Evolutionary conservation across 805 yeast species (phyloP).

Genomic region (Kuraishia cidri): DNA sequence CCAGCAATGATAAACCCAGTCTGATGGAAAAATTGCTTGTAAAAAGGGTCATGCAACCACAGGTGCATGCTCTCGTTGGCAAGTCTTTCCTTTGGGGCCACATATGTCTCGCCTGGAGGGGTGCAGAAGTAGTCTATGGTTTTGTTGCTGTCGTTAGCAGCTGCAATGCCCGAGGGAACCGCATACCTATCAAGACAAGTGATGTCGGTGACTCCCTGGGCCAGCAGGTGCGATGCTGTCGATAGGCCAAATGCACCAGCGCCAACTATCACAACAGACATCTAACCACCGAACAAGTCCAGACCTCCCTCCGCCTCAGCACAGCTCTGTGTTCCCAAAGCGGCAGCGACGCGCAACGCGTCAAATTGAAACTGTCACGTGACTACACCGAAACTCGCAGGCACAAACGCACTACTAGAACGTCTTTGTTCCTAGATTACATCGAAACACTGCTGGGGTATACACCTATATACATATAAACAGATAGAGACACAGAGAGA

Average conservation of each 20-base stretch:
- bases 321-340: too few species aligned
- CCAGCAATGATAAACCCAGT: slow-evolving; percentile 15
- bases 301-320: too few species aligned
- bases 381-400: too few species aligned
- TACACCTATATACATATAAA: too few species aligned
- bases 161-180: slow-evolving; percentile 23
- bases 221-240: slow-evolving; percentile 20
- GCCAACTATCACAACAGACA: slow-evolving; percentile 20
- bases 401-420: too few species aligned
- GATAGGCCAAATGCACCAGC: slow-evolving; percentile 30
- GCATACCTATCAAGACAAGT: slow-evolving; percentile 18
- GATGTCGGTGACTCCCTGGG: slow-evolving; percentile 15
- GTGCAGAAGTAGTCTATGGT: slow-evolving; percentile 12
- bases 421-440: too few species aligned
- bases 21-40: slow-evolving; percentile 16
- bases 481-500: too few species aligned
- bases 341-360: too few species aligned
- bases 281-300: too few species aligned
- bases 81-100: slow-evolving; percentile 4
- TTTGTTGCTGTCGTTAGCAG: slow-evolving; percentile 28
- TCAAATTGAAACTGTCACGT: too few species aligned
- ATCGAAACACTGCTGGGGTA: too few species aligned
- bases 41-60: slow-evolving; percentile 19
- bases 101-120: not conserved
- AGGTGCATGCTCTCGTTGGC: slow-evolving; percentile 19